A percentile compares a stretch with the other conserved stretches of the same genome.
phyloP scores from a whole-genome alignment of 2,329 filamentous ascomycete genomes.

The Incumbomyces lentus region DNA sequence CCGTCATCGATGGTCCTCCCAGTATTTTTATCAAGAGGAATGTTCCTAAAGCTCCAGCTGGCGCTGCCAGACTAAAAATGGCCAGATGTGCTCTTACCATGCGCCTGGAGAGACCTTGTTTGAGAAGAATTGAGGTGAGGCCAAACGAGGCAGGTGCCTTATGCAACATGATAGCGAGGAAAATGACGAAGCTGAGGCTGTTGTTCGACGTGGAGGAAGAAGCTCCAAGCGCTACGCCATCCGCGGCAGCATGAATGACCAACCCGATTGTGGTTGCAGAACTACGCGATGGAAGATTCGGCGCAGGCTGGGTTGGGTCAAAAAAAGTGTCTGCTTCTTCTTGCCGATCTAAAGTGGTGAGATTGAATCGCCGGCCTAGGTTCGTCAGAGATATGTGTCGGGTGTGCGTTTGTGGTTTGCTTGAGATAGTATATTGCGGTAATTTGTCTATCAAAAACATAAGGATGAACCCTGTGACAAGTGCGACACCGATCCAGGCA shows the following conservation, averaged over 20 bases:
- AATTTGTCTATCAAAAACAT: constrained; percentile 95
- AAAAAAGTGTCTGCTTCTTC: constrained; percentile 35
- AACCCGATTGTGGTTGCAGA: constrained; percentile 83
- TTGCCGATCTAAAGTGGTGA: constrained; percentile 30
- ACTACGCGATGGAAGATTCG: constrained; percentile 42
- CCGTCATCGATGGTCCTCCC: constrained; percentile 44
- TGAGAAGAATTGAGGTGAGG: constrained; percentile 77
- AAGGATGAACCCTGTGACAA: constrained; percentile 80
- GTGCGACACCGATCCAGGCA: constrained; percentile 76
- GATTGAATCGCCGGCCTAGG: constrained; percentile 48
- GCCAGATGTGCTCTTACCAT: constrained; percentile 74
- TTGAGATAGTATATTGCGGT: constrained; percentile 60
- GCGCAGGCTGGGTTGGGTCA: constrained; percentile 46
- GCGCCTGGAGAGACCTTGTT: constrained; percentile 81
- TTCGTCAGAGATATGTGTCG: constrained; percentile 85
- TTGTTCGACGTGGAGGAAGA: constrained; percentile 65
- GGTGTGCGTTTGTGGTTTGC: constrained; percentile 54
- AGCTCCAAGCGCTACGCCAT: constrained; percentile 91
- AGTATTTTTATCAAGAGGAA: constrained; percentile 67
- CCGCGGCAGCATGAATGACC: constrained; percentile 91
- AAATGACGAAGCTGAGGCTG: constrained; percentile 79
- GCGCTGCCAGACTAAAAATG: constrained; percentile 84
- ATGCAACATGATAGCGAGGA: constrained; percentile 93
- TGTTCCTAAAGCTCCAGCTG: constrained; percentile 71
- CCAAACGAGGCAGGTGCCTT: constrained; percentile 95